phyloP scores from a whole-genome alignment of 345 rosid genomes.

The Raphanus raphanistrum region DNA sequence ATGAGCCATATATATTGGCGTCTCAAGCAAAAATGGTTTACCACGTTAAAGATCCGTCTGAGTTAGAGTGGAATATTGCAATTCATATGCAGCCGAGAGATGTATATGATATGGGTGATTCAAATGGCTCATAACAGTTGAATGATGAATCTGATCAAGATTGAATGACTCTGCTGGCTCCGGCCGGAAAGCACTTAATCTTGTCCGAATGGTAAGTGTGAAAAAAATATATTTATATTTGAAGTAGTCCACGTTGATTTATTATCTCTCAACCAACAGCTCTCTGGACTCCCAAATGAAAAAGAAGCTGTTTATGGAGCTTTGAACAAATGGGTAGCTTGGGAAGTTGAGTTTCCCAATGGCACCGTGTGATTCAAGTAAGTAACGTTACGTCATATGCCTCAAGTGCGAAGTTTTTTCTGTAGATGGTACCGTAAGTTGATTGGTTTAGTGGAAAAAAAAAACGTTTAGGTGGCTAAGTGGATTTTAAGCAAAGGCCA shows the following conservation, averaged over 20 bases:
- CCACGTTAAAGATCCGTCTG: not conserved
- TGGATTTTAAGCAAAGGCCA: conserved; percentile 98
- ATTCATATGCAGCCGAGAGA: not conserved
- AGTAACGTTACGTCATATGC: not conserved
- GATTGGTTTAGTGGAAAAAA: conserved; percentile 18
- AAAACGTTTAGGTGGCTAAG: conserved; percentile 60
- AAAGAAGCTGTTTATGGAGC: conserved; percentile 84
- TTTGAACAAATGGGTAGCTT: conserved; percentile 79
- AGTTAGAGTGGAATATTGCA: not conserved
- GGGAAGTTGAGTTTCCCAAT: conserved; percentile 90
- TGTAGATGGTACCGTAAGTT: conserved; percentile 5
- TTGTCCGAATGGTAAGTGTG: conserved; percentile 63
- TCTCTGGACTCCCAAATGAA: conserved; percentile 75
- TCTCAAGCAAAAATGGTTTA: not conserved
- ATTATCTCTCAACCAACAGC: conserved; percentile 39
- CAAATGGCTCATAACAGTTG: not conserved
- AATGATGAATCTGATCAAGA: not conserved
- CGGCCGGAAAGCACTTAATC: conserved; percentile 72
- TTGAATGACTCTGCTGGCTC: conserved; percentile 77
- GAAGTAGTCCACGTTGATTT: not conserved
- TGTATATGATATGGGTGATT: not conserved
- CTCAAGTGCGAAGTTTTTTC: conserved; percentile 6
- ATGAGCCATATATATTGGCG: conserved; percentile 5
- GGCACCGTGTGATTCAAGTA: conserved; percentile 89
- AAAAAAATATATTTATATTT: not conserved